phyloP scores from a whole-genome alignment of 495 filamentous ascomycete species.

The Lophiotrema nucula region DNA sequence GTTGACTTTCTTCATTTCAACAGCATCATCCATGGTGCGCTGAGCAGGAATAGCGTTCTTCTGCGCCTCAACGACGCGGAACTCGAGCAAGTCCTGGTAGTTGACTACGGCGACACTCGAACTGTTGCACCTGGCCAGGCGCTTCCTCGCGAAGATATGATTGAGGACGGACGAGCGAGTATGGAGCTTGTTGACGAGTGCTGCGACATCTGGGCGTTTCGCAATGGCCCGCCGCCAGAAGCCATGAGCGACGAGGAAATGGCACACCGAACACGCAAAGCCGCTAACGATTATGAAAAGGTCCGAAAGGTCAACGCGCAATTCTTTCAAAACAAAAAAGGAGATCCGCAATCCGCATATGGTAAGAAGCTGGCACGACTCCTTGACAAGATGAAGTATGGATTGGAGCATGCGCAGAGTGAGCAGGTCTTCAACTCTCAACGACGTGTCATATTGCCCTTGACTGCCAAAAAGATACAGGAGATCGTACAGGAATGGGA shows the following conservation, averaged over 20 bases:
- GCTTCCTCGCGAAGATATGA: neutral
- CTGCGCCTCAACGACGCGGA: neutral
- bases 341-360: neutral
- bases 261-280: neutral
- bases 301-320: neutral
- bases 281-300: neutral
- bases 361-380: neutral
- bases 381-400: neutral
- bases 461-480: neutral
- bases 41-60: neutral
- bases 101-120: constrained; percentile 1
- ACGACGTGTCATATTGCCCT: neutral
- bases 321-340: neutral
- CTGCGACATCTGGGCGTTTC: constrained; percentile 11
- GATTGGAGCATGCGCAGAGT: neutral
- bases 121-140: neutral
- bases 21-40: neutral
- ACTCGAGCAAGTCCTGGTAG: constrained; percentile 4
- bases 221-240: neutral
- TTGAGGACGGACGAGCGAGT: neutral
- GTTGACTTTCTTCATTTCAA: constrained; percentile 1
- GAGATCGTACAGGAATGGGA: neutral
- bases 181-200: constrained; percentile 7
- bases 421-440: neutral
- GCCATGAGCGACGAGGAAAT: neutral